Base-by-base conservation (phyloP, 2,329 filamentous ascomycete genomes). In the Pestalotiopsis sp. region DNA sequence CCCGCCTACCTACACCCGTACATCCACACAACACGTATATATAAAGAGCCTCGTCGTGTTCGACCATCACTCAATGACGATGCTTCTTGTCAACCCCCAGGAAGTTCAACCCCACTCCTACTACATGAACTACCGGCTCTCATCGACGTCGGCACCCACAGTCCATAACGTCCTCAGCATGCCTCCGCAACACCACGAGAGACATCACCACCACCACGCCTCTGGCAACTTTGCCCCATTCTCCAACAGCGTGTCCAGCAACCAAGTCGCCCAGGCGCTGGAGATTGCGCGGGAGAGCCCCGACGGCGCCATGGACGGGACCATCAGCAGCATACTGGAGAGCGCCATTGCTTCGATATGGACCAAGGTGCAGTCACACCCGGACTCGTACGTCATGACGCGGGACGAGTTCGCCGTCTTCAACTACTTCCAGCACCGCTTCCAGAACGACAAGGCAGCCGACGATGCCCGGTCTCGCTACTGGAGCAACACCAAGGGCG, bases 341-440 rank as follows among this genome's bases (percentile, higher is more conserved):
- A 79, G 79, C 65, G 90, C 88, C 38, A 82, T 94, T 64, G 76
- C 81, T 1, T 83, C 87, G 71, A 88, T 95, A 71, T 95, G 93
- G 92, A 78, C 77, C 58, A 90, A 89, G 73, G 86, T 97, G 68
- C 82, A 90, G 74, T 83, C 84, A 3, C 83, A 91, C 40, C 92
- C 92, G 1, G 81, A 87, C 65, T 83, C 84, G n/a, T 97, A 95
- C 79, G 80, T 96, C 72, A 90, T 97, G 83, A 89, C 84, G 41
- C 84, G 87, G 71, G 90, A 93, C 79, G 93, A 97, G 81, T 97
- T 96, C 76, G 89, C 92, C 67, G 86, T 97, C 70, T 94, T 97
- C 88, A 97, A 96, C 83, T 95, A 91, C 80, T 95, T 92, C 79
- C 91, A 92, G 71, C 81, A 87, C 71, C 87, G 91, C 11, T 94